Base-by-base conservation (phyloP, 2,329 filamentous ascomycete species). In the Aspergillus niger region DNA sequence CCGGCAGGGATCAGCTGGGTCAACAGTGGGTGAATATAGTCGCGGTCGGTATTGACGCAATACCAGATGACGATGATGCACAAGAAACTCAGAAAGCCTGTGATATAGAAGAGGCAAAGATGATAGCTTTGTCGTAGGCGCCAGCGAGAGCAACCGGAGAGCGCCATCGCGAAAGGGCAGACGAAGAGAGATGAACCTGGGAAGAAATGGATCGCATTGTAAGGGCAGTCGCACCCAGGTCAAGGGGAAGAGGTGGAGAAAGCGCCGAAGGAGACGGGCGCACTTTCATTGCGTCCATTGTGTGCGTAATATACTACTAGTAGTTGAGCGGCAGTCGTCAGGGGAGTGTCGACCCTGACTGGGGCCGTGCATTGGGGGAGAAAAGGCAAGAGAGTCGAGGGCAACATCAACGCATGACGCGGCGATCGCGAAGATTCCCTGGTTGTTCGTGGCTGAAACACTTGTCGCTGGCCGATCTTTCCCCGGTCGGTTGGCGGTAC, bases 1-100 rank as follows among this genome's bases (percentile, higher is more conserved):
- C 76, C 75, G 8, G 75, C 75, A 51, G 75, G 75, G 53, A 77
- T 75, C 8, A 77, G 59, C 49, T 77, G 75, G 5, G 72, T 77
- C 52, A 77, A 65, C 28, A 76, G 49, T 1, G 74, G 75, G 41
- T 74, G 72, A 20, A 76, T 68, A 24, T 75, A 74, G 32, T 75
- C 69, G 50, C 69, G 61, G 52, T 77, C 74, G 3, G 75, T 72
- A 65, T 76, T 76, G 66, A 77, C 70, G 64, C 71, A 62, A 67
- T 69, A 73, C 72, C 72, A 74, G 44, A 74, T 67, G 55, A 65
- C 47, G 47, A 71, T 13, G 41, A 70, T 63, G 44, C 61, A 57
- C 38, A 57, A 55, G 51, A 66, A 62, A 43, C 39, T 63, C 20
- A 73, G 22, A 15, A 68, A 54, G n/a, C 61, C 60, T 26, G 70